phyloP scores from a whole-genome alignment of 2,329 filamentous ascomycete species.

The Exophiala mesophila region DNA sequence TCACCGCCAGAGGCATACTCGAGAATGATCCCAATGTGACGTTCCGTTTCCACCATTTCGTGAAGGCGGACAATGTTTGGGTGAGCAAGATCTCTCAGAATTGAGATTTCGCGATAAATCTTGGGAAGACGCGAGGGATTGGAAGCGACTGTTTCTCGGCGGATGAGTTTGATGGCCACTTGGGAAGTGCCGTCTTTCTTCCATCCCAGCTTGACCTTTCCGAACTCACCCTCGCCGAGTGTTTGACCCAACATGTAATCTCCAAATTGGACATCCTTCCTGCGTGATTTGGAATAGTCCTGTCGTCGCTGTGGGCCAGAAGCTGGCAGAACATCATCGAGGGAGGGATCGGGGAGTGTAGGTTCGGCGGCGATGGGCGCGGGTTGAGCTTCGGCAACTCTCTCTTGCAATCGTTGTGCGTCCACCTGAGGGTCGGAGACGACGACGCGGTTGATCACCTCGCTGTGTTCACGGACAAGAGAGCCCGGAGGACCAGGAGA shows the following conservation, averaged over 20 bases:
- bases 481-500: constrained; percentile 54
- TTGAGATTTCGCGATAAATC: constrained; percentile 94
- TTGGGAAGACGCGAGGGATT: constrained; percentile 89
- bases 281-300: constrained; percentile 52
- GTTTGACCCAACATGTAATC: constrained; percentile 95
- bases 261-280: constrained; percentile 83
- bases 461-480: constrained; percentile 69
- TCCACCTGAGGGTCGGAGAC: constrained; percentile 72
- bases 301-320: constrained; percentile 44
- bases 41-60: constrained; percentile 97
- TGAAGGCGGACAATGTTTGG: constrained; percentile 95
- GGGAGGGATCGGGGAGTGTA: constrained; percentile 40
- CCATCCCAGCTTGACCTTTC: constrained; percentile 98
- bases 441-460: constrained; percentile 71
- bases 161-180: constrained; percentile 97
- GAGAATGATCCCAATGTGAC: constrained; percentile 95
- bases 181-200: constrained; percentile 89
- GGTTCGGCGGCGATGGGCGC: constrained; percentile 46
- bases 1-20: constrained; percentile 98
- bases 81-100: constrained; percentile 80
- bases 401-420: constrained; percentile 64
- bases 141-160: constrained; percentile 79
- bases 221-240: constrained; percentile 95
- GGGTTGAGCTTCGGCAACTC: constrained; percentile 56
- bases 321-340: constrained; percentile 29